Evolutionary conservation across 768 basidiomycete genomes (phyloP).

Genomic region (Russula abietina): DNA sequence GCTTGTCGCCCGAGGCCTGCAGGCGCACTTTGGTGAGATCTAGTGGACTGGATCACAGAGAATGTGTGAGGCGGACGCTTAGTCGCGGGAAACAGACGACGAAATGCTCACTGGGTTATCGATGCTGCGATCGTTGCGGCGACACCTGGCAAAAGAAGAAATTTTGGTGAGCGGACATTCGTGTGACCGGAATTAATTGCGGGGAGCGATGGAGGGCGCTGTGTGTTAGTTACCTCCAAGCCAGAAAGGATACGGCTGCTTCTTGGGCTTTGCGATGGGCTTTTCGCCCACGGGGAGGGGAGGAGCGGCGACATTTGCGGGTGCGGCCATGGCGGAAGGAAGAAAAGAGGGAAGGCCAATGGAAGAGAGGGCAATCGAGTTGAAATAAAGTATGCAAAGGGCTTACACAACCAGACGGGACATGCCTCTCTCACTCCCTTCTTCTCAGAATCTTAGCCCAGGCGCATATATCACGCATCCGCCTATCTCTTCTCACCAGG

Average conservation of each 20-base stretch:
- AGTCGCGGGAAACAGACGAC: background rate
- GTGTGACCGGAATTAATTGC: background rate
- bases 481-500: background rate
- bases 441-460: background rate
- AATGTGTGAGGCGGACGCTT: background rate
- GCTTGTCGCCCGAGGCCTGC: slow-evolving; percentile 88
- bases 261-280: slow-evolving; percentile 33
- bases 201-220: background rate
- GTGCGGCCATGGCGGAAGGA: slow-evolving; percentile 15
- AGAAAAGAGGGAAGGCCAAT: background rate
- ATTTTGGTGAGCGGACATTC: slow-evolving; percentile 7
- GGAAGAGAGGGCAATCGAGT: background rate
- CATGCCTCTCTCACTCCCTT: background rate
- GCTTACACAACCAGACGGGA: background rate
- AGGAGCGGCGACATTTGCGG: slow-evolving; percentile 14
- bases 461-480: slow-evolving; percentile 8
- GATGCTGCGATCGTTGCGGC: slow-evolving; percentile 87
- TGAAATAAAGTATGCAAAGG: slow-evolving; percentile 4
- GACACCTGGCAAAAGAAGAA: slow-evolving; percentile 39
- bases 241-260: slow-evolving; percentile 82
- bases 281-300: slow-evolving; percentile 16
- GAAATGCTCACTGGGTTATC: slow-evolving; percentile 63
- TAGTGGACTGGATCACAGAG: slow-evolving; percentile 49
- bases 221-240: slow-evolving; percentile 54
- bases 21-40: slow-evolving; percentile 89